Conservation (phyloP, 768 basidiomycete genomes). For the Tremella fuciformis region DNA sequence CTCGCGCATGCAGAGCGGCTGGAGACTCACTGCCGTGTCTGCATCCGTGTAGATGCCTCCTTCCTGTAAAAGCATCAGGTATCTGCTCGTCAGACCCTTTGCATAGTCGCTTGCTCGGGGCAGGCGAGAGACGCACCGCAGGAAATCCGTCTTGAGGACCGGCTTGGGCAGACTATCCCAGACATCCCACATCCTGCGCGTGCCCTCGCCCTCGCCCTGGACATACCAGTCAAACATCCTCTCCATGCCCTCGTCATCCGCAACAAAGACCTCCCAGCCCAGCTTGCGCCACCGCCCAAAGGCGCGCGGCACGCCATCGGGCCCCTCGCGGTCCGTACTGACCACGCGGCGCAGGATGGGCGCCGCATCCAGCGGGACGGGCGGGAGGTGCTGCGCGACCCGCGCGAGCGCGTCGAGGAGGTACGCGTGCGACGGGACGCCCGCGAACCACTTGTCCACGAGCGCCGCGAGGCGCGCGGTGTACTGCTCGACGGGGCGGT, state of each 20-base stretch:
- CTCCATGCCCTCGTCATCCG: slow-evolving; percentile 2
- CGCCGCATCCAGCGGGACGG: neutral
- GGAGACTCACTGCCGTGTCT: slow-evolving; percentile 43
- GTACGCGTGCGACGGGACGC: neutral
- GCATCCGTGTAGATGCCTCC: slow-evolving; percentile 53
- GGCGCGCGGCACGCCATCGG: neutral
- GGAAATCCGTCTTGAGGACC: slow-evolving; percentile 1
- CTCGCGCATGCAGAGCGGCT: neutral
- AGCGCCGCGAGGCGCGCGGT: neutral
- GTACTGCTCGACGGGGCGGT: neutral
- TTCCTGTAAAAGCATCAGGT: slow-evolving; percentile 41
- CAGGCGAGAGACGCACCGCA: neutral
- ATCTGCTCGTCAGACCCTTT: slow-evolving; percentile 17
- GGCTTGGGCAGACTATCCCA: slow-evolving; percentile 5
- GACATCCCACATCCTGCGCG: slow-evolving; percentile 3
- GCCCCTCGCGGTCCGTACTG: neutral
- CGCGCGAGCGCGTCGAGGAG: neutral
- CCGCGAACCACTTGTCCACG: slow-evolving; percentile 1
- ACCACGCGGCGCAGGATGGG: slow-evolving; percentile 3
- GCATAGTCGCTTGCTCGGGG: neutral
- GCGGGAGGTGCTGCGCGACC: neutral
- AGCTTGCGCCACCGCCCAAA: neutral
- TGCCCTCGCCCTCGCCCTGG: neutral
- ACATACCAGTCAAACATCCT: slow-evolving; percentile 4
- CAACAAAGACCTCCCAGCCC: neutral